Evolutionary conservation across 306 rosid species (phyloP), one percentile per base, ranked within the genome.

Genomic region (Ziziphus jujuba): DNA sequence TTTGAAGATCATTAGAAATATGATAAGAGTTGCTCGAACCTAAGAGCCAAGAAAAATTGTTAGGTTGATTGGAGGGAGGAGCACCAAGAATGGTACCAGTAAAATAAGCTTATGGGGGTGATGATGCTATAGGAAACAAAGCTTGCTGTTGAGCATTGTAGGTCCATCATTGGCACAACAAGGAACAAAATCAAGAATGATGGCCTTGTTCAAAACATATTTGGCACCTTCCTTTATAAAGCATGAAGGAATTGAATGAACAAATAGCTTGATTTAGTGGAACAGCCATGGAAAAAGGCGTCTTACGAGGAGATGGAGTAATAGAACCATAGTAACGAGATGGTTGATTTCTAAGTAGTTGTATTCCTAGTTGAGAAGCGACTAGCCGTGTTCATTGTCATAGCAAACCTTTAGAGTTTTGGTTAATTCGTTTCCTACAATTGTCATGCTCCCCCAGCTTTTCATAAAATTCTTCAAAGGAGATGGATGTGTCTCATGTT

Each of bases 281-380:
- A 3, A 9, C n/a, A 35, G 40, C 2, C 3, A 9, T 5, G 40
- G 40, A 3, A 5, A 6, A 6, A 35, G 5, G 5, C 8, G 2
- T 5, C 0, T 1, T 1, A 0, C 0, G 40, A 35, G 40, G 2
- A 3, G 1, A 3, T n/a, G n/a, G n/a, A n/a, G n/a, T n/a, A n/a
- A n/a, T n/a, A n/a, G n/a, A n/a, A n/a, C n/a, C n/a, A n/a, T n/a
- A n/a, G n/a, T n/a, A n/a, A n/a, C n/a, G n/a, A n/a, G n/a, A n/a
- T n/a, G n/a, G n/a, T n/a, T n/a, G n/a, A n/a, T n/a, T n/a, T n/a
- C n/a, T n/a, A n/a, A n/a, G n/a, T n/a, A n/a, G n/a, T n/a, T n/a
- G n/a, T n/a, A n/a, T n/a, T n/a, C n/a, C n/a, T 9, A 6, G 1
- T 0, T 35, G 1, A 35, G 3, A 6, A 0, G 1, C 8, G 5